Evolutionary conservation across 2,329 filamentous ascomycete species (phyloP).

Genomic region (Apiospora sp.): DNA sequence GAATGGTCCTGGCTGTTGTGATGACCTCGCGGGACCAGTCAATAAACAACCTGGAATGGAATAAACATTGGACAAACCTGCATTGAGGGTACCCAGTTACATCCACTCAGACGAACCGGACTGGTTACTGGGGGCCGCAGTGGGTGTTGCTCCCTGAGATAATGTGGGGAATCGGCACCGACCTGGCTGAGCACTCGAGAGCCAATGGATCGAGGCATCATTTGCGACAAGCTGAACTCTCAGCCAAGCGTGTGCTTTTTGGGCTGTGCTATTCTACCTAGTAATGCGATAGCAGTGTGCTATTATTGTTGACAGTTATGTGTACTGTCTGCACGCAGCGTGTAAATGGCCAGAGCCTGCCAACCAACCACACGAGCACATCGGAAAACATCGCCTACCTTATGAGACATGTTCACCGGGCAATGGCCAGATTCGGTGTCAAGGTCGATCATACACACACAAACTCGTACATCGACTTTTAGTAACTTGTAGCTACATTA

Average conservation of each 20-base stretch:
- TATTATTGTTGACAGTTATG: background rate
- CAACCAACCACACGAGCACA: background rate
- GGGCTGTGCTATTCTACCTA: constrained; percentile 6
- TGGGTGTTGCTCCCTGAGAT: constrained; percentile 20
- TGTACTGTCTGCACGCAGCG: background rate
- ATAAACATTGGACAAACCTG: constrained; percentile 19
- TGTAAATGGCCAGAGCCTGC: background rate
- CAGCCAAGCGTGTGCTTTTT: constrained; percentile 2
- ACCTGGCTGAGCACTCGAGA: background rate
- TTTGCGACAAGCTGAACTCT: constrained; percentile 20
- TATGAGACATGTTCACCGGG: constrained; percentile 11
- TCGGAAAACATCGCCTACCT: background rate
- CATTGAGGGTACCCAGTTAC: background rate
- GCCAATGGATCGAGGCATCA: constrained; percentile 6
- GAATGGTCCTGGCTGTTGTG: constrained; percentile 16
- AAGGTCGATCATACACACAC: background rate
- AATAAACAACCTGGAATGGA: constrained; percentile 22
- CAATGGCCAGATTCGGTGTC: constrained; percentile 7
- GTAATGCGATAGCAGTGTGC: background rate
- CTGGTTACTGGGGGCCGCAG: constrained; percentile 12
- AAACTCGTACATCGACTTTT: background rate
- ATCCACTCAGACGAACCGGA: background rate
- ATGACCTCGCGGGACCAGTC: constrained; percentile 19
- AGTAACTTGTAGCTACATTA: background rate
- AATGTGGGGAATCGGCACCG: background rate